Evolutionary conservation across 2,329 filamentous ascomycete species (phyloP), one percentile per base, ranked within the genome.

Genomic region (Triangularia setosa): DNA sequence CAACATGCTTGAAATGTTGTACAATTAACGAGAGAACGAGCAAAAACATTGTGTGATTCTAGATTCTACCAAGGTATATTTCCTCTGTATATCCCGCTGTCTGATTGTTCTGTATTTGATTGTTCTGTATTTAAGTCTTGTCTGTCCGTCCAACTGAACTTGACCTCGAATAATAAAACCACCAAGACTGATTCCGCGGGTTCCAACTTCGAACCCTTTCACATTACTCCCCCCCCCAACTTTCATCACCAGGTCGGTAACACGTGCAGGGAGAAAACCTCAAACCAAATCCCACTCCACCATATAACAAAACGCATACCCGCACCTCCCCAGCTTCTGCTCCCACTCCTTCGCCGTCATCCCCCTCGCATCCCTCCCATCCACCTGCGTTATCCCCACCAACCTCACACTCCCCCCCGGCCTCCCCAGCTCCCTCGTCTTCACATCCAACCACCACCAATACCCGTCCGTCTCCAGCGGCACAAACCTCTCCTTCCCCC

Each of bases 391-490:
- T 73, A 96, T 79, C 21, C 86, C 84, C 64, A 84, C 84, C 28
- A 95, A 76, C 68, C 82, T 83, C 5, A 94, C 78, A 61, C 83
- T 85, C 76, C 93, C 86, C 0, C 91, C 91, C 0, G 87, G 84
- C 0, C 80, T 80, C 0, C 92, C 92, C 21, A 96, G 78, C 64
- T 88, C 84, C 30, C 80, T 76, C 0, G 86, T 82, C 25, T 83
- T 79, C 3, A 97, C 84, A 76, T 97, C 94, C 1, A 87, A 77
- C 87, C 91, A 96, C 86, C 90, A 96, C 77, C 89, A 87, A 72
- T 84, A 90, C 14, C 90, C 91, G 65, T 94, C 90, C n/a, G 86
- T 90, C 58, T 91, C 84, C 62, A 97, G 85, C 0, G 90, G 86
- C 1, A 94, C 77, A 62, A 86, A 82, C 53, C 93, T 87, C 9